Base-by-base conservation (phyloP, 1,139 yeast genomes). In the Nakaseomyces kungkrabaensis region DNA sequence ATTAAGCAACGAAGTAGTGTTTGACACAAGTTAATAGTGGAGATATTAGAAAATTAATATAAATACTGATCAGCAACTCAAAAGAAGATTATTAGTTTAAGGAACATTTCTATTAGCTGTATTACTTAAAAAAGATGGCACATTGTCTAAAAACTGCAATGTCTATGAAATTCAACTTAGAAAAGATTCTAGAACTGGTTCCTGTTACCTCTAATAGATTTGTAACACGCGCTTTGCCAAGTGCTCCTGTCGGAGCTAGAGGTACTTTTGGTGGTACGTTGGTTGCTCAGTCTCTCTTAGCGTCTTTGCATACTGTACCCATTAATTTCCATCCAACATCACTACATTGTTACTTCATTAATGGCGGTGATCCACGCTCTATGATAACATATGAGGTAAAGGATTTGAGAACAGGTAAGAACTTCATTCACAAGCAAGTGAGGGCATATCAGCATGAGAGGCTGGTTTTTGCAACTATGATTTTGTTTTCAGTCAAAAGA, bases 251-350 rank as follows among this genome's bases (percentile, higher is more conserved):
- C 2, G 77, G 78, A 0, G 87, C 87, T 2, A 69, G 86, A 43
- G 92, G 90, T 1, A 80, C 85, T 1, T 85, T 83, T 68, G 95
- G 95, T 1, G 95, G 95, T 3, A 80, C 84, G 40, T 73, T 82
- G 50, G 81, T 85, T 43, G 86, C 88, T 1, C 95, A 85, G 62
- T 71, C 90, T 1, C 67, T 85, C 7, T 66, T 78, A 54, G 90
- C 89, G 1, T 85, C 86, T 1, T 70, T 81, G 38, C 76, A 70
- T 45, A 73, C 78, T 1, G 69, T 69, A 5, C 70, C 71, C 2
- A 65, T 58, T 3, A 57, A 63, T 44, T 77, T 75, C 63, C 66
- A 67, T 38, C 81, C 81, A 7, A 72, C 73, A 42, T 75, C 81
- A 4, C 54, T 77, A 47, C 82, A 78, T 55, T 74, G 79, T 43